phyloP scores from a whole-genome alignment of 2,329 filamentous ascomycete species.

The Aureobasidium uvarum region DNA sequence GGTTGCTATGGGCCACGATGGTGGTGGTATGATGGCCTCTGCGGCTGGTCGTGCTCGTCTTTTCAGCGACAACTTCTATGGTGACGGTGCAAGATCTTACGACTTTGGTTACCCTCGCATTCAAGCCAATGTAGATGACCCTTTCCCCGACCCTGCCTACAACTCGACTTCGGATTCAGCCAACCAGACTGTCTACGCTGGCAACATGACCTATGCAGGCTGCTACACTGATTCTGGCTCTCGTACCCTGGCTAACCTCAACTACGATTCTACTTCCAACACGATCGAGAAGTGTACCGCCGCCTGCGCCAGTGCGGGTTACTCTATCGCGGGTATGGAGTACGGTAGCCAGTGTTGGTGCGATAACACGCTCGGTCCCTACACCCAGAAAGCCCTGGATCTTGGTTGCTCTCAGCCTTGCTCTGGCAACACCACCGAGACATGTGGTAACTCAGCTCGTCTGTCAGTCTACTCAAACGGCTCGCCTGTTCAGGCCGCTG shows the following conservation, averaged over 20 bases:
- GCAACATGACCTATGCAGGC: slow-evolving; percentile 41
- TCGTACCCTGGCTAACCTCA: slow-evolving; percentile 31
- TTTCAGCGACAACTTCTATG: slow-evolving; percentile 43
- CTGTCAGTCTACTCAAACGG: slow-evolving; percentile 38
- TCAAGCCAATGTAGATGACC: slow-evolving; percentile 36
- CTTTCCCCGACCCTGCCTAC: slow-evolving; percentile 37
- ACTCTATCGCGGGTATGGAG: slow-evolving; percentile 40
- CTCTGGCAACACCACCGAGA: slow-evolving; percentile 36
- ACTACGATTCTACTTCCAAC: slow-evolving; percentile 35
- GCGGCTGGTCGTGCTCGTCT: slow-evolving; percentile 39
- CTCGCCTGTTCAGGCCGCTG: slow-evolving; percentile 29
- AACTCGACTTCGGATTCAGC: slow-evolving; percentile 27
- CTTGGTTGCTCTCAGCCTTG: slow-evolving; percentile 36
- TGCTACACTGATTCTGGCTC: slow-evolving; percentile 39
- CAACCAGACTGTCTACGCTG: slow-evolving; percentile 36
- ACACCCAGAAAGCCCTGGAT: slow-evolving; percentile 35
- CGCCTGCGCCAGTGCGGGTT: slow-evolving; percentile 36
- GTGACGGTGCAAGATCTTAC: slow-evolving; percentile 37
- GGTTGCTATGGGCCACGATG: slow-evolving; percentile 39
- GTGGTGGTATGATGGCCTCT: slow-evolving; percentile 39
- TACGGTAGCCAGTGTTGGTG: slow-evolving; percentile 40
- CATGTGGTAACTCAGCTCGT: slow-evolving; percentile 37
- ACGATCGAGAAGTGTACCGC: slow-evolving; percentile 38
- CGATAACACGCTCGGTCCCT: slow-evolving; percentile 34
- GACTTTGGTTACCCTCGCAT: slow-evolving; percentile 42